Evolutionary conservation across 2,329 filamentous ascomycete genomes (phyloP).

Genomic region (Ophiocordyceps robertsii): DNA sequence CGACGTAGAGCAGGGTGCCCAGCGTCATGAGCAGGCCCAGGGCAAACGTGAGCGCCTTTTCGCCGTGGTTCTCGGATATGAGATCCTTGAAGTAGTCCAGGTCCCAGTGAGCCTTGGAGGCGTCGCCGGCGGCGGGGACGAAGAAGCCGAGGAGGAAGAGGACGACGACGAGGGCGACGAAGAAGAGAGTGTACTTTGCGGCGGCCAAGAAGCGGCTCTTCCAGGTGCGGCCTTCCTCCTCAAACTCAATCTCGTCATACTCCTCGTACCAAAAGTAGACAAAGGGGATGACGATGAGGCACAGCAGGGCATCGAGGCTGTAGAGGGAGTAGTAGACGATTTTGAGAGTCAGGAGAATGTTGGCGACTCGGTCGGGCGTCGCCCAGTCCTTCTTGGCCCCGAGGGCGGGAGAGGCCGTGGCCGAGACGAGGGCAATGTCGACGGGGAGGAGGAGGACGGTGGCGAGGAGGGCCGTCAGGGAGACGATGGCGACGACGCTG

Average conservation of each 20-base stretch:
- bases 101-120: slow-evolving; percentile 55
- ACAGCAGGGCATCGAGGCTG: slow-evolving; percentile 80
- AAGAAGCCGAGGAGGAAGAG: slow-evolving; percentile 92
- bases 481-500: slow-evolving; percentile 73
- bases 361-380: slow-evolving; percentile 63
- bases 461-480: slow-evolving; percentile 74
- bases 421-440: slow-evolving; percentile 88
- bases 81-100: slow-evolving; percentile 86
- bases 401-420: slow-evolving; percentile 60
- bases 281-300: slow-evolving; percentile 81
- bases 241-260: slow-evolving; percentile 80
- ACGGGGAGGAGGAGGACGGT: slow-evolving; percentile 88
- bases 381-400: slow-evolving; percentile 94
- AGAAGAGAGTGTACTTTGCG: slow-evolving; percentile 79
- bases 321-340: slow-evolving; percentile 90
- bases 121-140: slow-evolving; percentile 62
- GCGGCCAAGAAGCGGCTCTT: slow-evolving; percentile 67
- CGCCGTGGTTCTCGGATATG: slow-evolving; percentile 67
- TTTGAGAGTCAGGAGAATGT: slow-evolving; percentile 68
- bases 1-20: slow-evolving; percentile 70
- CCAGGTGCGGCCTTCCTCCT: slow-evolving; percentile 65
- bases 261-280: slow-evolving; percentile 98
- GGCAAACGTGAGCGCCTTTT: slow-evolving; percentile 82
- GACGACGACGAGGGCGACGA: slow-evolving; percentile 65
- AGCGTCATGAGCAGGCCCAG: slow-evolving; percentile 79